These are phyloP conservation scores for Ogataea paraovalis DNA, from an alignment of 805 yeast genomes.

Conservation along the genomic window DNA sequence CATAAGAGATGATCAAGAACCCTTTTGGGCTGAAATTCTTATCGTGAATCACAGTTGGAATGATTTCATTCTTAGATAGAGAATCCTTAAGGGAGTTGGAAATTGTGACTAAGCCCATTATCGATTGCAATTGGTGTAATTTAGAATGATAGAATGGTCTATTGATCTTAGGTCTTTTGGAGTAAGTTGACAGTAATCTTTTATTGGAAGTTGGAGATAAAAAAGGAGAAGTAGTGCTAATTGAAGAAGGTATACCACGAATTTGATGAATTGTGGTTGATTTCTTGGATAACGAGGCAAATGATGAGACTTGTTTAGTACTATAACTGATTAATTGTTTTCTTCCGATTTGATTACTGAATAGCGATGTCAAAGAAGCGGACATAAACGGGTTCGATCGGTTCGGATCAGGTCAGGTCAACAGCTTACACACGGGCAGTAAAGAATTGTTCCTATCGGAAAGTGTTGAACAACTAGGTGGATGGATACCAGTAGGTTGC, in stretches of 20 bases:
- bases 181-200: not conserved
- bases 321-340: slow-evolving; percentile 3
- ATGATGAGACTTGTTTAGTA: not conserved
- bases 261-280: not conserved
- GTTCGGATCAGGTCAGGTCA: not conserved
- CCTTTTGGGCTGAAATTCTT: slow-evolving; percentile 40
- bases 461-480: too few relatives aligned
- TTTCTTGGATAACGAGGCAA: not conserved
- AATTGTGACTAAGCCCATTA: slow-evolving; percentile 41
- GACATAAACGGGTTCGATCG: not conserved
- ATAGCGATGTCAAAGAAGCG: not conserved
- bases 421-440: too few relatives aligned
- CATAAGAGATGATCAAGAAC: slow-evolving; percentile 61
- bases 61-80: slow-evolving; percentile 42
- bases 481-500: too few relatives aligned
- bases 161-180: not conserved
- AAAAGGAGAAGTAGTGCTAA: not conserved
- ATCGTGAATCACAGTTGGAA: slow-evolving; percentile 50
- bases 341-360: slow-evolving; percentile 4
- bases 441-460: too few relatives aligned
- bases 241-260: not conserved
- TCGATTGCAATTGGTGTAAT: not conserved
- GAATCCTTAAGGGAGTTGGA: slow-evolving; percentile 53
- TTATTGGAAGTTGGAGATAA: not conserved
- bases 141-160: not conserved